phyloP scores from a whole-genome alignment of 1,139 yeast species.

The Scheffersomyces insectosa region DNA sequence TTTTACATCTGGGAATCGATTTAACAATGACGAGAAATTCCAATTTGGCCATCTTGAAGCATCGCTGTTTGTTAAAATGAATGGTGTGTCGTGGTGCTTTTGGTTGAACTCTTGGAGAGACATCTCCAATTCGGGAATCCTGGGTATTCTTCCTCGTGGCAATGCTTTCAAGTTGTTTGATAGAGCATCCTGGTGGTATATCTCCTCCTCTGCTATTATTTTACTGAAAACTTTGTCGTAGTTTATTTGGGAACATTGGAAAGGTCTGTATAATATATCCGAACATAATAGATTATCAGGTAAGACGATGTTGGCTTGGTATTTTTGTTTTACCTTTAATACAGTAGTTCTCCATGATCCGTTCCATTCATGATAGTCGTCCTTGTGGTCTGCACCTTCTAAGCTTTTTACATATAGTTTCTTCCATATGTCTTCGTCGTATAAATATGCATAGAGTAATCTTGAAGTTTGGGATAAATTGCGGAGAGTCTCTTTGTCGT shows the following conservation, averaged over 20 bases:
- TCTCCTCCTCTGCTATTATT: conserved; percentile 49
- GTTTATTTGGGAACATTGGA: conserved; percentile 72
- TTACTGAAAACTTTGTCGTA: conserved; percentile 50
- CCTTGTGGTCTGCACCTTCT: conserved; percentile 14
- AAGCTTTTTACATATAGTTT: conserved; percentile 42
- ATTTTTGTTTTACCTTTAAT: conserved; percentile 33
- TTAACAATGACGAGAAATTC: conserved; percentile 51
- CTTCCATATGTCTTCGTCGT: conserved; percentile 82
- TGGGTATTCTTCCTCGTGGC: conserved; percentile 41
- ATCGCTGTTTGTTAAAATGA: conserved; percentile 52
- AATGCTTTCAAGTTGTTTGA: conserved; percentile 18
- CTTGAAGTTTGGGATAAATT: conserved; percentile 60
- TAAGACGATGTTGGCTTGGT: conserved; percentile 43
- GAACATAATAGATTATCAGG: conserved; percentile 40
- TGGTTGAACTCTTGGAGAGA: conserved; percentile 45
- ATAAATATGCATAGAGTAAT: conserved; percentile 67
- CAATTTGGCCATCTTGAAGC: conserved; percentile 65
- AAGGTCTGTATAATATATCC: conserved; percentile 75
- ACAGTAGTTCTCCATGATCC: conserved; percentile 80
- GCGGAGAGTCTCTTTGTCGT: conserved; percentile 45
- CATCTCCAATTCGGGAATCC: conserved; percentile 47
- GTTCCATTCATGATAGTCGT: conserved; percentile 46
- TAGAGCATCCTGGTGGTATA: conserved; percentile 26
- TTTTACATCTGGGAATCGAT: conserved; percentile 56
- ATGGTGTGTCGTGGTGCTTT: conserved; percentile 58